Percentiles rank a stretch among this genome's conserved stretches.
phyloP scores from a whole-genome alignment of 371 early-diverging fungal genomes.

The Parasitella parasitica region DNA sequence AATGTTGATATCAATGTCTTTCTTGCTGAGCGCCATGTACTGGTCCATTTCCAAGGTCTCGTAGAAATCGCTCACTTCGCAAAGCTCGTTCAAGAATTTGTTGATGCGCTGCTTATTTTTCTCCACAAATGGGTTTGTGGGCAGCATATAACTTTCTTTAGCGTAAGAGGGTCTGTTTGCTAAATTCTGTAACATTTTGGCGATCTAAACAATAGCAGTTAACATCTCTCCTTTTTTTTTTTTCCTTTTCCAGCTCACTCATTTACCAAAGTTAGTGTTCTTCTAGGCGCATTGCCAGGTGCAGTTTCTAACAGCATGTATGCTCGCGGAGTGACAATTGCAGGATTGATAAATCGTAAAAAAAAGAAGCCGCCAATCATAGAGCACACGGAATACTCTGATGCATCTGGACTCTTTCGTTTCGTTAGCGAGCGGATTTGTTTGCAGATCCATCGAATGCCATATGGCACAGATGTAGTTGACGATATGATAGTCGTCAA shows the following conservation, averaged over 20 bases:
- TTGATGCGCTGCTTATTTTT: conserved; percentile 83
- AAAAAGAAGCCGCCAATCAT: conserved; percentile 95
- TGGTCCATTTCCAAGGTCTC: conserved; percentile 96
- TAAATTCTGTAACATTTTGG: conserved; percentile 92
- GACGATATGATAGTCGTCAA: conserved; percentile 79
- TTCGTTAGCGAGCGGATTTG: conserved; percentile 88
- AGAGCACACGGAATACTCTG: conserved; percentile 83
- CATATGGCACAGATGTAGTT: conserved; percentile 84
- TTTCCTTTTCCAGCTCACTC: too few species aligned
- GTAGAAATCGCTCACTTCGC: conserved; percentile 95
- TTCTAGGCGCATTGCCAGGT: conserved; percentile 72
- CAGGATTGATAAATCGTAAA: conserved; percentile 90
- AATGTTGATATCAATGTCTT: conserved; percentile 84
- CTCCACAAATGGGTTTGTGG: conserved; percentile 87
- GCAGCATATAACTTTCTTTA: conserved; percentile 92
- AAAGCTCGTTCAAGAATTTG: conserved; percentile 85
- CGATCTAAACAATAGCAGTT: conserved; percentile 49
- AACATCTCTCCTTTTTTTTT: not conserved
- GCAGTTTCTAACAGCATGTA: conserved; percentile 84
- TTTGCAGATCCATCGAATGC: conserved; percentile 97
- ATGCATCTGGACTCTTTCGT: conserved; percentile 82
- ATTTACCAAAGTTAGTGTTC: conserved; percentile 72
- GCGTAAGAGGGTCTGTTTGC: conserved; percentile 93
- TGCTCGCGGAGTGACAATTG: conserved; percentile 90
- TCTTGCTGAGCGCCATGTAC: conserved; percentile 92